A percentile compares a stretch with the other conserved stretches of the same genome.
Evolutionary conservation across 2,329 filamentous ascomycete species (phyloP).

Genomic region (Cercospora zeina): DNA sequence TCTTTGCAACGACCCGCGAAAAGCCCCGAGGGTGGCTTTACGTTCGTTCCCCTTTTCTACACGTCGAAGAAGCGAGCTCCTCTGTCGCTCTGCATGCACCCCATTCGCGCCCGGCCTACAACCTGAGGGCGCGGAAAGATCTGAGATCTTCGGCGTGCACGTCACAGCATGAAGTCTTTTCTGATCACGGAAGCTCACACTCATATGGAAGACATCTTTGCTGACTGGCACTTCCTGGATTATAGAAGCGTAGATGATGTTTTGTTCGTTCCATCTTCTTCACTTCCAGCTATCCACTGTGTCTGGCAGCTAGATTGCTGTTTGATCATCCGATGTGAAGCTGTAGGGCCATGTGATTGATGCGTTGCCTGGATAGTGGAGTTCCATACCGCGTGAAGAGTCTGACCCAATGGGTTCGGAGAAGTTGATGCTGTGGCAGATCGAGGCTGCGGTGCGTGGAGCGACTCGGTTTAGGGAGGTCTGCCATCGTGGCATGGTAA

Average conservation of each 20-base stretch:
- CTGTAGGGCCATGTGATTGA: not conserved
- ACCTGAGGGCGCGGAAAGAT: no score
- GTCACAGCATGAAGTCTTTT: no score
- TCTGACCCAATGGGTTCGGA: not conserved
- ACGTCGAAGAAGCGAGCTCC: no score
- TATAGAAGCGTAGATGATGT: not conserved
- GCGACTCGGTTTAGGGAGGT: not conserved
- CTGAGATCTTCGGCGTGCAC: no score
- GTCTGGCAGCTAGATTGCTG: not conserved
- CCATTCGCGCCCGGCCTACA: no score
- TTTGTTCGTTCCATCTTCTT: no score
- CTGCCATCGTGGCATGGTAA: not conserved
- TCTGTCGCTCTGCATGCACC: no score
- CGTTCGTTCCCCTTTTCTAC: no score
- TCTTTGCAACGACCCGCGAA: no score
- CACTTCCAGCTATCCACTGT: not conserved
- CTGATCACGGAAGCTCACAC: not conserved
- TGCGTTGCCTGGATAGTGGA: not conserved
- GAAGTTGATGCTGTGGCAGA: not conserved
- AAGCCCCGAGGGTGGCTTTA: no score
- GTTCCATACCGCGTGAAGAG: not conserved
- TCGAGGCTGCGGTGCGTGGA: not conserved
- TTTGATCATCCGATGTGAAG: not conserved
- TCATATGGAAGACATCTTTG: not conserved
- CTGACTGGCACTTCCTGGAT: not conserved